Evolutionary conservation across 768 basidiomycete genomes (phyloP).

Genomic region (Leccinellum luteum): DNA sequence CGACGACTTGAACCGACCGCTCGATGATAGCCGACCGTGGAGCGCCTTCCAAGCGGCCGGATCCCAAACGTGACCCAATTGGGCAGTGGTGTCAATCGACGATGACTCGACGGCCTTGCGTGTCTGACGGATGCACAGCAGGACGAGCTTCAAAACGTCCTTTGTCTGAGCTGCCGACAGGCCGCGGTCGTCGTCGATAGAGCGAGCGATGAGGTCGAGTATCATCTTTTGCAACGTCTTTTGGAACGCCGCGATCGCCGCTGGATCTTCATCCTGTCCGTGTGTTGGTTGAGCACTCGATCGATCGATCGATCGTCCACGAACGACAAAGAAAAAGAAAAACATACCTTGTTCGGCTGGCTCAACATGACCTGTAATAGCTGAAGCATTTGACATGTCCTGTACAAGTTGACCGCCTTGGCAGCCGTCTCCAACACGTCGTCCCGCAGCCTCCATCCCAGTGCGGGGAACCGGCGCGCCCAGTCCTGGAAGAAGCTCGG

Average conservation of each 20-base stretch:
- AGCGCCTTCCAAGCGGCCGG: constrained; percentile 54
- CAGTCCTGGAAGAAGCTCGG: constrained; percentile 76
- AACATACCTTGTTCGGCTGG: constrained; percentile 33
- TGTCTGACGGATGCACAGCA: constrained; percentile 64
- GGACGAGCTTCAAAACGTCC: constrained; percentile 71
- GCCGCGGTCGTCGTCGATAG: constrained; percentile 45
- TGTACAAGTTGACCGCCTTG: constrained; percentile 71
- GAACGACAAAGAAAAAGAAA: not conserved
- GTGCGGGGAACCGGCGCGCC: constrained; percentile 58
- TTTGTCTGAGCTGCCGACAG: constrained; percentile 68
- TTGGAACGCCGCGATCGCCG: constrained; percentile 46
- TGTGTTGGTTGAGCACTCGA: constrained; percentile 4
- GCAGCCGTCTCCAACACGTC: constrained; percentile 54
- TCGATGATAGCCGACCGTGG: constrained; percentile 42
- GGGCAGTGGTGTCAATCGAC: constrained; percentile 11
- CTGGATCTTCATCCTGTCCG: constrained; percentile 36
- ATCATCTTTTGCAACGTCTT: constrained; percentile 47
- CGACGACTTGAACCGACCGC: constrained; percentile 62
- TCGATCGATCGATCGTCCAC: not conserved
- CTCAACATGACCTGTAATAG: constrained; percentile 64
- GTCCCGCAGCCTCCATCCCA: constrained; percentile 64
- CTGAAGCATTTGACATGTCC: constrained; percentile 71
- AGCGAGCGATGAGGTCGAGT: constrained; percentile 44
- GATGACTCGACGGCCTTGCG: constrained; percentile 41
- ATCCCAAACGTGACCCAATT: constrained; percentile 50